Evolutionary conservation across 768 basidiomycete species (phyloP), one percentile per base, ranked within the genome.

Genomic region (Rickenella mellea): DNA sequence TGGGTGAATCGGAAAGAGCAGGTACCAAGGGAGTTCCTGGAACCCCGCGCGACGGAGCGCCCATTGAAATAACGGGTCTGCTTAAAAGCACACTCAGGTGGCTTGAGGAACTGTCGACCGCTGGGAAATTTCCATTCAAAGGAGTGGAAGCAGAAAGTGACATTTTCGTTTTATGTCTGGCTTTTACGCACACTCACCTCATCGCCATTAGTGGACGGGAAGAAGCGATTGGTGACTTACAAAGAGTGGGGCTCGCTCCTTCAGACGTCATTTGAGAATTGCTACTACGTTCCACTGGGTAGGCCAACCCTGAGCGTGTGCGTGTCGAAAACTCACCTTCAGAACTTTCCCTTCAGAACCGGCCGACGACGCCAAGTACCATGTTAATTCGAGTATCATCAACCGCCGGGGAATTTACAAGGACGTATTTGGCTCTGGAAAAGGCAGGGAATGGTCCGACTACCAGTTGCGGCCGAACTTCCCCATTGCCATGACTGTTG

Each of bases 391-490:
- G 3, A 69, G 51, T 19, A 61, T 97, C 27, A 70, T 96, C 46
- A 85, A 90, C 57, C 81, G 90, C 11, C 74, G 96, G 44, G 96
- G 94, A 4, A 94, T 97, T 56, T 99, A 98, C 72, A 99, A 99
- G 70, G 96, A 99, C 57, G 90, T 98, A 6, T 84, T 84, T 51
- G 90, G 93, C 29, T 92, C 96, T 9, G 88, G 88, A 1, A 55
- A 70, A 37, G 85, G 80, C 8, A 75, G 89, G 42, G 88, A 94
- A 61, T 97, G 91, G 91, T 88, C 91, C 5, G 93, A 99, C 63
- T 99, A 98, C 60, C 96, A 98, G 61, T 74, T 96, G 50, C 75
- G 92, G 46, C 76, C 80, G 53, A 96, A 97, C 63, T 94, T 91
- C 69, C 83, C 92, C 4, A 84, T 97, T 45, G 89, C 96, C 0